Evolutionary conservation across 1,284 basidiomycete genomes (phyloP).

Genomic region (Cryptococcus floricola): DNA sequence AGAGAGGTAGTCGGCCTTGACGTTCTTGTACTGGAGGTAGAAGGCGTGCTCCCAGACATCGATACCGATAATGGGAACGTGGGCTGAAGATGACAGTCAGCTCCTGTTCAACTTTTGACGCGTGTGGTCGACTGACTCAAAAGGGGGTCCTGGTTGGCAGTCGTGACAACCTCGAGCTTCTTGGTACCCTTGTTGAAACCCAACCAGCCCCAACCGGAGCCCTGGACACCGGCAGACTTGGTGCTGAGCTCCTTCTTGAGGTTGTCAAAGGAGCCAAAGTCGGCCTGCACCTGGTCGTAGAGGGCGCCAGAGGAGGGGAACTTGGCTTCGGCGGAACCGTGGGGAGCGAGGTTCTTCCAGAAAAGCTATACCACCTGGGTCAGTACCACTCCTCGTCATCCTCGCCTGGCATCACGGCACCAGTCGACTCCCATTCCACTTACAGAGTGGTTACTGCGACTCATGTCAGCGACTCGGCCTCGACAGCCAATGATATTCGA

Average conservation of each 20-base stretch:
- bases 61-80: conserved; percentile 87
- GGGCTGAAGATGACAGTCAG: conserved; percentile 52
- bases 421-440: conserved; percentile 3
- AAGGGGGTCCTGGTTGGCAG: conserved; percentile 94
- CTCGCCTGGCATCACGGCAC: neutral
- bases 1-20: conserved; percentile 80
- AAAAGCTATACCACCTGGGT: conserved; percentile 80
- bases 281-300: conserved; percentile 72
- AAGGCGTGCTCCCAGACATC: conserved; percentile 76
- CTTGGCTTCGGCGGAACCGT: conserved; percentile 59
- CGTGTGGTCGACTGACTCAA: conserved; percentile 52
- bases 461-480: neutral
- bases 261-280: conserved; percentile 76
- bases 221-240: conserved; percentile 88
- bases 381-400: neutral
- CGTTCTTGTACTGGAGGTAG: conserved; percentile 90
- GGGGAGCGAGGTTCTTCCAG: conserved; percentile 90
- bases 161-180: conserved; percentile 84
- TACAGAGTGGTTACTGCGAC: conserved; percentile 45
- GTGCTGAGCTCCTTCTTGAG: conserved; percentile 78
- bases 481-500: neutral
- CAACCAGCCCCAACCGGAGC: conserved; percentile 99
- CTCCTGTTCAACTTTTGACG: neutral
- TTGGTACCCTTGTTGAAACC: conserved; percentile 67
- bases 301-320: conserved; percentile 65